phyloP scores from a whole-genome alignment of 108 stramenopile species.

The Craspedostauros australis region DNA sequence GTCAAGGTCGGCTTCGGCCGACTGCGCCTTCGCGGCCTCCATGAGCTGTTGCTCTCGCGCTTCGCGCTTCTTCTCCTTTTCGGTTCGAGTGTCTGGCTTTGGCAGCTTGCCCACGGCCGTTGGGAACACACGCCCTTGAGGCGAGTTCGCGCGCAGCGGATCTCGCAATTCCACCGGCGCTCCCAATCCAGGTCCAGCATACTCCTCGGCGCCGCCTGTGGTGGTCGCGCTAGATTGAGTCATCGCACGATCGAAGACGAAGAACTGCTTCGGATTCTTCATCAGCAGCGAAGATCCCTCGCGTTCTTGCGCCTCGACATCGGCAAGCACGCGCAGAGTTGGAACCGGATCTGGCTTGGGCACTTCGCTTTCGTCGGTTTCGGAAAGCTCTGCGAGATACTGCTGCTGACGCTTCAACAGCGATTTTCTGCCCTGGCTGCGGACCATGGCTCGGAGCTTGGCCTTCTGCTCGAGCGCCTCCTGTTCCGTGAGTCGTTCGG shows the following conservation, averaged over 20 bases:
- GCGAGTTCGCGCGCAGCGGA: constrained; percentile 39
- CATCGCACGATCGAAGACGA: constrained; percentile 48
- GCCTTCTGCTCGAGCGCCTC: constrained; percentile 60
- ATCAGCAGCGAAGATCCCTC: constrained; percentile 64
- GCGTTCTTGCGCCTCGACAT: constrained; percentile 67
- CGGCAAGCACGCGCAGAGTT: constrained; percentile 53
- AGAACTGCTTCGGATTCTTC: constrained; percentile 74
- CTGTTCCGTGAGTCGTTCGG: constrained; percentile 42
- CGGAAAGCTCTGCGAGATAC: constrained; percentile 52
- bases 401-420: constrained; percentile 62
- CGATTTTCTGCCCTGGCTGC: constrained; percentile 51
- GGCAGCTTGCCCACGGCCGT: constrained; percentile 51
- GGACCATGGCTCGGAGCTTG: constrained; percentile 63
- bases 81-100: constrained; percentile 65
- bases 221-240: constrained; percentile 14
- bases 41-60: constrained; percentile 67
- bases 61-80: constrained; percentile 77
- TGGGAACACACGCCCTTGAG: constrained; percentile 57
- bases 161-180: constrained; percentile 61
- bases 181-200: constrained; percentile 52
- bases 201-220: constrained; percentile 2
- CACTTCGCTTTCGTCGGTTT: constrained; percentile 34
- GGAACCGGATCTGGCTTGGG: constrained; percentile 60
- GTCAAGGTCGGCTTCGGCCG: constrained; percentile 33
- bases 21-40: constrained; percentile 63